Percentiles rank a stretch among this genome's conserved stretches.
Evolutionary conservation across 2,329 filamentous ascomycete genomes (phyloP).

Genomic region (Raffaelea albimanens): DNA sequence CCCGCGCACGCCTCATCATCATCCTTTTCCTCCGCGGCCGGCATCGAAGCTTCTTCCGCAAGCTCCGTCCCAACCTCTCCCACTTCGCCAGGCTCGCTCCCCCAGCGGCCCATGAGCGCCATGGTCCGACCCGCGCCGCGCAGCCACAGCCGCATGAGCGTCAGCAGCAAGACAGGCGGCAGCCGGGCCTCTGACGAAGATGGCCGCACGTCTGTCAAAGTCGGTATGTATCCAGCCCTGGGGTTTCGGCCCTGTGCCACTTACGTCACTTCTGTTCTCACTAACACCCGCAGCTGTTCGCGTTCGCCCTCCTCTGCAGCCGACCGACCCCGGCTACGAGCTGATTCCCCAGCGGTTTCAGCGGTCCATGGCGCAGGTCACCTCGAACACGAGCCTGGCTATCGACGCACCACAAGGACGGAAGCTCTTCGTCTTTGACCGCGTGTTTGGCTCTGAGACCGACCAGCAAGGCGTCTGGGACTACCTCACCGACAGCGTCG

Average conservation of each 20-base stretch:
- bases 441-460: slow-evolving; percentile 78
- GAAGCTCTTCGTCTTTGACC: slow-evolving; percentile 94
- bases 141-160: slow-evolving; percentile 79
- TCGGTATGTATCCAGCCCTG: slow-evolving; percentile 56
- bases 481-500: slow-evolving; percentile 83
- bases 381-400: slow-evolving; percentile 71
- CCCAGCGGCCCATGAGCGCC: slow-evolving; percentile 68
- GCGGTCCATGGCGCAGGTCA: slow-evolving; percentile 82
- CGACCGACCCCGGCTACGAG: slow-evolving; percentile 84
- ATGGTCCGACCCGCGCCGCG: slow-evolving; percentile 64
- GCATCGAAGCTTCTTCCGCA: neutral
- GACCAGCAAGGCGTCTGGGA: slow-evolving; percentile 89
- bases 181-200: slow-evolving; percentile 88
- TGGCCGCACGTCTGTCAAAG: slow-evolving; percentile 84
- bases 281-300: slow-evolving; percentile 60
- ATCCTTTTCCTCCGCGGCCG: neutral
- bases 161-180: slow-evolving; percentile 64
- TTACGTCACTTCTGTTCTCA: slow-evolving; percentile 7
- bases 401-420: slow-evolving; percentile 88
- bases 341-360: slow-evolving; percentile 94
- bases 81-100: slow-evolving; percentile 47
- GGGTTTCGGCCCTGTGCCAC: neutral
- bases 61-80: slow-evolving; percentile 25
- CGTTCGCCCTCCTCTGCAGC: slow-evolving; percentile 75
- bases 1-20: slow-evolving; percentile 1